phyloP scores from a whole-genome alignment of 106 monocot genomes.

The Acorus calamus region DNA sequence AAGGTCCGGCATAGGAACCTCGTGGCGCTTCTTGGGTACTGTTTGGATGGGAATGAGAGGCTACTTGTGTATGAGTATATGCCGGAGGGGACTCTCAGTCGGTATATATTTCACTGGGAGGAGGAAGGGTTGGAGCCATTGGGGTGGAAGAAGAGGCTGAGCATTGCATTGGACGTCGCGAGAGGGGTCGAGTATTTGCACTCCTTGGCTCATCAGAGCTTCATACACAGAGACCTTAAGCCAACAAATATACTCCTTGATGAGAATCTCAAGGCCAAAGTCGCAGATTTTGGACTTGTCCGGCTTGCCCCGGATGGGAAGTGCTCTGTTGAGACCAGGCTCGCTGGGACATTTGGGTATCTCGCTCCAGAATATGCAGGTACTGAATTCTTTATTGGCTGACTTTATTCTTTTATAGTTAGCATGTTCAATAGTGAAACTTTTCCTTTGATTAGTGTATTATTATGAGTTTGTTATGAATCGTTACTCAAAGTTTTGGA shows the following conservation, averaged over 20 bases:
- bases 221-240: constrained; percentile 71
- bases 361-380: constrained; percentile 68
- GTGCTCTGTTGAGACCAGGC: constrained; percentile 44
- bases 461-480: too few species aligned
- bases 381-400: constrained; percentile 10
- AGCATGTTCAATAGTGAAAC: too few species aligned
- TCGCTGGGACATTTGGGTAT: constrained; percentile 79
- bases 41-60: constrained; percentile 57
- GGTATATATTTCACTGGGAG: constrained; percentile 45
- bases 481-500: too few species aligned
- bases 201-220: constrained; percentile 51
- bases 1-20: constrained; percentile 54
- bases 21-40: constrained; percentile 63
- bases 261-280: constrained; percentile 75
- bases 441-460: too few species aligned
- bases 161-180: constrained; percentile 57
- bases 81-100: constrained; percentile 54
- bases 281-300: constrained; percentile 73
- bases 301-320: constrained; percentile 52
- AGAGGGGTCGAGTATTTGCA: constrained; percentile 75
- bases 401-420: background rate
- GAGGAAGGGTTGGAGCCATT: constrained; percentile 28
- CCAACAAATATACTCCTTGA: constrained; percentile 68
- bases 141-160: constrained; percentile 56
- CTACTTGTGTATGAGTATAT: constrained; percentile 64